Evolutionary conservation across 2,329 filamentous ascomycete genomes (phyloP).

Genomic region (Cordyceps javanica): DNA sequence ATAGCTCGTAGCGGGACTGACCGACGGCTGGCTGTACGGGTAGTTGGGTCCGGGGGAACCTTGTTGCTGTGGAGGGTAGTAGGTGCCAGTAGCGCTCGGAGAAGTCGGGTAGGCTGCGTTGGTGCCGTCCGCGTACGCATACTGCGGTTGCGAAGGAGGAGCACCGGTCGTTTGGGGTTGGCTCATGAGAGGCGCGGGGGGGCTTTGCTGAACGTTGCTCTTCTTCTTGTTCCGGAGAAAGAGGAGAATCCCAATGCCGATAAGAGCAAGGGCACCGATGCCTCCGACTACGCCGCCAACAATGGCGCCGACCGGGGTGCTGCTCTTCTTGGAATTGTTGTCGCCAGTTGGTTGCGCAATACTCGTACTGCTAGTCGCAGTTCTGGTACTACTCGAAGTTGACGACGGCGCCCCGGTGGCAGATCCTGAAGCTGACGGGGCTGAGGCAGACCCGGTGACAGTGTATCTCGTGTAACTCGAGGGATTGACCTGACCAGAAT

Average conservation of each 20-base stretch:
- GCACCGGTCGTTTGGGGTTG: not conserved
- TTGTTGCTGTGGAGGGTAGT: constrained; percentile 4
- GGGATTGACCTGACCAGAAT: constrained; percentile 28
- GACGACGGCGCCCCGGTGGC: not conserved
- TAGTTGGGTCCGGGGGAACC: constrained; percentile 2
- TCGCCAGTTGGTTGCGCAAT: not conserved
- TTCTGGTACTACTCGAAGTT: not conserved
- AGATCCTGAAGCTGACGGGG: not conserved
- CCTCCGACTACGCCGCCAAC: constrained; percentile 34
- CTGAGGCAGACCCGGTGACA: constrained; percentile 3
- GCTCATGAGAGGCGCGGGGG: constrained; percentile 12
- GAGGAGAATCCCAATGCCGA: constrained; percentile 25
- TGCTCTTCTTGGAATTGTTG: constrained; percentile 6
- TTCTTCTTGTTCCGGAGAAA: constrained; percentile 25
- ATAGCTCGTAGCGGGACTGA: constrained; percentile 3
- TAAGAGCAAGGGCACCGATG: constrained; percentile 26
- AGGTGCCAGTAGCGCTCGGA: not conserved
- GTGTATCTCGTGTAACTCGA: constrained; percentile 24
- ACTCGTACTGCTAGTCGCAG: constrained; percentile 7
- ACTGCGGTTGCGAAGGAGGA: constrained; percentile 4
- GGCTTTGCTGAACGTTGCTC: constrained; percentile 8
- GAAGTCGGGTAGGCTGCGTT: not conserved
- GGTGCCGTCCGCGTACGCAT: not conserved
- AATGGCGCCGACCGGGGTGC: constrained; percentile 29
- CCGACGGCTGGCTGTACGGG: constrained; percentile 3